These are phyloP conservation scores for Ilex asprella DNA, from an alignment of 257 asterid species.

Conservation along the genomic window DNA sequence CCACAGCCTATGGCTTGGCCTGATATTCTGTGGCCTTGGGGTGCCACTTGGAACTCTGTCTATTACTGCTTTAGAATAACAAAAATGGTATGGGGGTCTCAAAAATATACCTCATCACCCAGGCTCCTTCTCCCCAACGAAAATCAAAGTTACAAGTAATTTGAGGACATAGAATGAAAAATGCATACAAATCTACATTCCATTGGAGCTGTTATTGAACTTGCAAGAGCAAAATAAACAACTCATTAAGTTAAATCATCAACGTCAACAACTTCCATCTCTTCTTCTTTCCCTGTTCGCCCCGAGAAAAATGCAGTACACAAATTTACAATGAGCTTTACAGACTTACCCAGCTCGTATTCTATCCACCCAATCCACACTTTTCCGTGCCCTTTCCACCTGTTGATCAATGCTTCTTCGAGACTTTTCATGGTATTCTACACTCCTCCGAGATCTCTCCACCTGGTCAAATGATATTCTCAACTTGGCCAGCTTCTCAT, in stretches of 20 bases:
- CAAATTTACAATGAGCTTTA: conserved; percentile 1
- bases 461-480: conserved; percentile 32
- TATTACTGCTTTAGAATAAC: no score
- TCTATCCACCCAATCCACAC: conserved; percentile 57
- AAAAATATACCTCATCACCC: no score
- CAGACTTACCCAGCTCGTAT: conserved; percentile 29
- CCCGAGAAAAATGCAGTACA: conserved; percentile 10
- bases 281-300: conserved; percentile 9
- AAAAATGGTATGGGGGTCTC: no score
- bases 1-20: no score
- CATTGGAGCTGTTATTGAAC: background rate
- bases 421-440: conserved; percentile 41
- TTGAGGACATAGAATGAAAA: no score
- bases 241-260: conserved; percentile 14
- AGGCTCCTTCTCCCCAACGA: no score
- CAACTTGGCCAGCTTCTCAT: conserved; percentile 40
- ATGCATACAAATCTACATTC: background rate
- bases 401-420: conserved; percentile 45
- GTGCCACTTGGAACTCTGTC: no score
- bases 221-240: conserved; percentile 4
- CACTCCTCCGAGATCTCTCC: conserved; percentile 49
- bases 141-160: no score
- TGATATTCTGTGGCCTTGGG: no score
- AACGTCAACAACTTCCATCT: background rate
- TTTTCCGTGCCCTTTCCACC: conserved; percentile 43